Conservation (phyloP, 2,329 filamentous ascomycete species). For the Coniosporium tulheliwenetii region DNA sequence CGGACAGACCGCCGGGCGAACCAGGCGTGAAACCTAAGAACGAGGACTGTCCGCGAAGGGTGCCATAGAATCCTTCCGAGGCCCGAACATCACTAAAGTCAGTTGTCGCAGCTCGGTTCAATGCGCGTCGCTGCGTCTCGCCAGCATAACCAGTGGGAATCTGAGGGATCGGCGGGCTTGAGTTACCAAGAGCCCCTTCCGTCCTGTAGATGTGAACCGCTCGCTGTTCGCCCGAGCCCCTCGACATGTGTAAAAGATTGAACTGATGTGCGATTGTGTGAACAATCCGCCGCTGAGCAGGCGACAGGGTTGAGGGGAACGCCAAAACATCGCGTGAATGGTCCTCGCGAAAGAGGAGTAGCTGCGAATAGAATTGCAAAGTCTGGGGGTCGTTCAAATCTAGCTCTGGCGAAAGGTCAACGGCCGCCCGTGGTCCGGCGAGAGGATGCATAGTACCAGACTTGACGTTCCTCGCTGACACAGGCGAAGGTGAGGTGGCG, state of each 20-base stretch:
- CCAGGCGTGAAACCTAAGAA: constrained; percentile 74
- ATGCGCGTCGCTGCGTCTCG: constrained; percentile 65
- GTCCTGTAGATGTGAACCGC: constrained; percentile 70
- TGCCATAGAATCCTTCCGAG: constrained; percentile 58
- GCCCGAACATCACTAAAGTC: constrained; percentile 79
- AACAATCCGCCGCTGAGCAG: constrained; percentile 74
- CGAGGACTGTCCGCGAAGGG: constrained; percentile 65
- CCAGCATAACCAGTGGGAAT: constrained; percentile 49
- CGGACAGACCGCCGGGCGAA: constrained; percentile 50
- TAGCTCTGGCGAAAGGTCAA: constrained; percentile 39
- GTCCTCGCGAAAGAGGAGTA: constrained; percentile 78
- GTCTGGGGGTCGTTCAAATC: constrained; percentile 86
- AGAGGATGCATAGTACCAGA: constrained; percentile 16
- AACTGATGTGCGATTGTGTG: constrained; percentile 94
- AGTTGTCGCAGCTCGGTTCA: constrained; percentile 92
- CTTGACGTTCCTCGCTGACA: constrained; percentile 39
- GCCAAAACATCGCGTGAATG: constrained; percentile 62
- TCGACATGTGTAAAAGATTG: constrained; percentile 79
- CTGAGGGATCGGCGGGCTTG: constrained; percentile 47
- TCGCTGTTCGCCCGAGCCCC: constrained; percentile 71
- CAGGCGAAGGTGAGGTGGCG: constrained; percentile 50
- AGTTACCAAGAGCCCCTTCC: constrained; percentile 20
- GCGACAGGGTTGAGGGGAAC: constrained; percentile 66
- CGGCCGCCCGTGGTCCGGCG: background rate
- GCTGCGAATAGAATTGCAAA: constrained; percentile 76